phyloP scores from a whole-genome alignment of 805 yeast genomes.

The Priceomyces haplophilus region DNA sequence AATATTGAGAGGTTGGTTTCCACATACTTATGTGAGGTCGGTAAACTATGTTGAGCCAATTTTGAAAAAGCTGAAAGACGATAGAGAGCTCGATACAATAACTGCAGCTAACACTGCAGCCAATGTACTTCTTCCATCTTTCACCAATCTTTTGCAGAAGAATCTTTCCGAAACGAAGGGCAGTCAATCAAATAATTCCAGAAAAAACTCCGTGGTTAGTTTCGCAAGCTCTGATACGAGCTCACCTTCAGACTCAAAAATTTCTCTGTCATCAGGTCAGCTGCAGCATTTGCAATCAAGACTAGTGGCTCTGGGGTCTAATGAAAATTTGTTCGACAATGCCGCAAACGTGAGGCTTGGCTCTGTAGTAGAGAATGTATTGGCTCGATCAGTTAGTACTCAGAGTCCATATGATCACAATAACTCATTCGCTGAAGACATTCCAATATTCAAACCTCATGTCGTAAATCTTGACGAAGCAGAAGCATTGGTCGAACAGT shows the following conservation, averaged over 20 bases:
- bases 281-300: constrained; percentile 1
- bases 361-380: not conserved
- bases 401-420: not conserved
- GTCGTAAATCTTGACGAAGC: constrained; percentile 24
- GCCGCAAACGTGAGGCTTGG: not conserved
- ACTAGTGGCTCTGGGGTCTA: not conserved
- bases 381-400: not conserved
- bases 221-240: constrained; percentile 46
- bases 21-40: constrained; percentile 56
- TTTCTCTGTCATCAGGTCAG: constrained; percentile 3
- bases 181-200: constrained; percentile 30
- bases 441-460: not conserved
- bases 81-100: constrained; percentile 40
- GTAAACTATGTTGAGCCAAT: constrained; percentile 44
- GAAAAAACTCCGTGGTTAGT: constrained; percentile 50
- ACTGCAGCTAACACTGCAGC: constrained; percentile 49
- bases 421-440: not conserved
- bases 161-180: constrained; percentile 32
- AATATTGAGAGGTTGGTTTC: constrained; percentile 79
- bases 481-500: constrained; percentile 23
- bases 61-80: constrained; percentile 33
- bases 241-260: constrained; percentile 20
- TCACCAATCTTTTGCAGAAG: constrained; percentile 35
- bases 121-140: constrained; percentile 42
- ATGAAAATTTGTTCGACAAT: not conserved